phyloP scores from a whole-genome alignment of 805 yeast species.

The Isabelozyma gotoi region DNA sequence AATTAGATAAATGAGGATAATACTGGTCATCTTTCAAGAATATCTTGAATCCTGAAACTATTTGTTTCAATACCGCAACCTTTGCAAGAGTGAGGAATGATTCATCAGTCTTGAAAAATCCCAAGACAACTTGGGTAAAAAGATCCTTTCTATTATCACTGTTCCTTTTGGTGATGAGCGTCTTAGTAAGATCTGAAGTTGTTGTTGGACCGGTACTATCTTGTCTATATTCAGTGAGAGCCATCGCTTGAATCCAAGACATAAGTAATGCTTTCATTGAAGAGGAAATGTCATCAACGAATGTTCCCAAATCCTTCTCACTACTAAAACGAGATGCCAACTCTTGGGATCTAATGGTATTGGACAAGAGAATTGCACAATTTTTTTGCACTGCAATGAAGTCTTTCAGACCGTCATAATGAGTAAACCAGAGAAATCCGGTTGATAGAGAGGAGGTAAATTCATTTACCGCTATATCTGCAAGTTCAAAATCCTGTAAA shows the following conservation, averaged over 20 bases:
- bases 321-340: constrained; percentile 55
- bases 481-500: neutral
- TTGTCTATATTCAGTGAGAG: constrained; percentile 7
- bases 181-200: neutral
- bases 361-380: neutral
- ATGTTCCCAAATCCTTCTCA: constrained; percentile 16
- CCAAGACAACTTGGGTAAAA: constrained; percentile 37
- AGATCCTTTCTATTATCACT: constrained; percentile 14
- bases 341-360: constrained; percentile 57
- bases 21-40: neutral
- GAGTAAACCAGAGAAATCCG: neutral
- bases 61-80: constrained; percentile 25
- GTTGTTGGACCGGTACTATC: too few species aligned
- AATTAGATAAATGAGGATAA: neutral
- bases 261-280: constrained; percentile 32
- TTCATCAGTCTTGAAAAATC: constrained; percentile 47
- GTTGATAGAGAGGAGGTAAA: neutral
- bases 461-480: neutral
- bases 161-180: too few species aligned
- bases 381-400: neutral
- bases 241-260: constrained; percentile 38
- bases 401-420: neutral
- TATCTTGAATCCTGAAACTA: neutral
- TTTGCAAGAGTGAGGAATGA: constrained; percentile 37
- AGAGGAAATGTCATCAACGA: constrained; percentile 25